These are phyloP conservation scores for Cyclocybe aegerita DNA, from an alignment of 768 basidiomycete species.

Conservation along the genomic window DNA sequence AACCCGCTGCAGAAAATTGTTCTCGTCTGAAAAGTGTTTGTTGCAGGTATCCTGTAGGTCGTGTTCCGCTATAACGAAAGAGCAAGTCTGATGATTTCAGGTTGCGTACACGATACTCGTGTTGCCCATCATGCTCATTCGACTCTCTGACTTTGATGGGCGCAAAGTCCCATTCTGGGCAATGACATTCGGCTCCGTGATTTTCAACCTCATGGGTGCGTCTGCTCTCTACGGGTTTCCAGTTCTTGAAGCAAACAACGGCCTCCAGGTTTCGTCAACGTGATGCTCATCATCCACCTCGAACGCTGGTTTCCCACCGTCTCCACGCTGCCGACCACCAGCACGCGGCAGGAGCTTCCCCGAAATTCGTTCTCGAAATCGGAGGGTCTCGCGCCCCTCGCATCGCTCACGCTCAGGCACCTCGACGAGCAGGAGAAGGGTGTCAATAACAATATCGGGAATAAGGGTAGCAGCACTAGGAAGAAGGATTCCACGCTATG, in stretches of 20 bases:
- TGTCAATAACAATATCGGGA: no score
- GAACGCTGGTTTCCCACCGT: constrained; percentile 5
- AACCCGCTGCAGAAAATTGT: neutral
- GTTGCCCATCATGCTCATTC: constrained; percentile 27
- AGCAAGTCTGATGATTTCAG: constrained; percentile 8
- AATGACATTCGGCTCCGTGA: constrained; percentile 17
- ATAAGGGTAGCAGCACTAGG: no score
- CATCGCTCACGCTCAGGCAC: neutral
- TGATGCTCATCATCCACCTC: constrained; percentile 14
- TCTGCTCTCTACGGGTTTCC: neutral
- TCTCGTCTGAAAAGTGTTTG: no score
- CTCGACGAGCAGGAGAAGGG: no score
- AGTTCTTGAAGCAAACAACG: neutral
- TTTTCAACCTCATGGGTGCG: constrained; percentile 31
- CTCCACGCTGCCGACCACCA: neutral
- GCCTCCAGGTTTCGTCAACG: constrained; percentile 15
- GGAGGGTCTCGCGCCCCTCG: constrained; percentile 2
- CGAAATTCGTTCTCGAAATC: constrained; percentile 2
- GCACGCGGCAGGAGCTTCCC: neutral
- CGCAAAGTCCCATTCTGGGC: constrained; percentile 22
- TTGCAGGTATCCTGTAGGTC: constrained; percentile 13
- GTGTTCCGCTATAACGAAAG: neutral
- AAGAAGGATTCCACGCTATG: no score
- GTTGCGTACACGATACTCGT: constrained; percentile 27
- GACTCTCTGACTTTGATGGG: constrained; percentile 25